A percentile compares a stretch with the other conserved stretches of the same genome.
Evolutionary conservation across 2,329 filamentous ascomycete genomes (phyloP).

Genomic region (Piedraia hortae): DNA sequence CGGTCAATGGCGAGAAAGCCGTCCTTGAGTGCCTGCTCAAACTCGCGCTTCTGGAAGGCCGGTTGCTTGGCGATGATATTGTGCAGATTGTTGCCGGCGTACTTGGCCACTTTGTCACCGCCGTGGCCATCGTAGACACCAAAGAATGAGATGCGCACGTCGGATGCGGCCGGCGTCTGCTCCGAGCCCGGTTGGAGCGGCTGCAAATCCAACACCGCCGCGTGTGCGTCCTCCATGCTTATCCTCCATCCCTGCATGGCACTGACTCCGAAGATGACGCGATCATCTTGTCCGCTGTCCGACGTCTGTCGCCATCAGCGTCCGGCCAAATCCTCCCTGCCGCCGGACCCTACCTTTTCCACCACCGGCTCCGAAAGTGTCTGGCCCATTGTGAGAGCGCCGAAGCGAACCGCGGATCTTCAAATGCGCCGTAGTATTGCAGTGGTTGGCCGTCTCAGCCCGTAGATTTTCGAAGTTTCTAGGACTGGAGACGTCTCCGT

Average conservation of each 20-base stretch:
- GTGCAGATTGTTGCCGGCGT: constrained; percentile 77
- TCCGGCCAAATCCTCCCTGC: too few relatives aligned
- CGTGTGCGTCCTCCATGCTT: constrained; percentile 97
- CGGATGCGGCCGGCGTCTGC: constrained; percentile 29
- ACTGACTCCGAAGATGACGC: constrained; percentile 76
- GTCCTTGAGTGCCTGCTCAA: constrained; percentile 89
- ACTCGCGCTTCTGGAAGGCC: constrained; percentile 68
- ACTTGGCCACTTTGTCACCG: constrained; percentile 84
- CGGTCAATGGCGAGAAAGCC: constrained; percentile 89
- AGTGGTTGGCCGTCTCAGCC: too few relatives aligned
- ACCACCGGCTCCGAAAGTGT: constrained; percentile 96
- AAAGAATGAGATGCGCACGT: constrained; percentile 71
- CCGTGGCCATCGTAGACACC: constrained; percentile 96
- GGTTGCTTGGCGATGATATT: constrained; percentile 89
- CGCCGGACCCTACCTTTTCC: constrained; percentile 58
- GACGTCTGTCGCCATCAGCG: too few relatives aligned
- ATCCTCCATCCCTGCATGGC: constrained; percentile 99
- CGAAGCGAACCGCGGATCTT: too few relatives aligned
- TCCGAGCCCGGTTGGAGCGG: constrained; percentile 26
- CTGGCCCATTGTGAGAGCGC: constrained; percentile 91
- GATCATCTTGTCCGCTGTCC: constrained; percentile 71
- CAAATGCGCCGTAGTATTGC: too few relatives aligned
- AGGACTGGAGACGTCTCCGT: too few relatives aligned
- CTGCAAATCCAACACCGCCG: constrained; percentile 65
- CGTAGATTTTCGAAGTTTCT: too few relatives aligned